These are phyloP conservation scores for Solanum paucissectum DNA, from an alignment of 257 asterid genomes.

Conservation along the genomic window DNA sequence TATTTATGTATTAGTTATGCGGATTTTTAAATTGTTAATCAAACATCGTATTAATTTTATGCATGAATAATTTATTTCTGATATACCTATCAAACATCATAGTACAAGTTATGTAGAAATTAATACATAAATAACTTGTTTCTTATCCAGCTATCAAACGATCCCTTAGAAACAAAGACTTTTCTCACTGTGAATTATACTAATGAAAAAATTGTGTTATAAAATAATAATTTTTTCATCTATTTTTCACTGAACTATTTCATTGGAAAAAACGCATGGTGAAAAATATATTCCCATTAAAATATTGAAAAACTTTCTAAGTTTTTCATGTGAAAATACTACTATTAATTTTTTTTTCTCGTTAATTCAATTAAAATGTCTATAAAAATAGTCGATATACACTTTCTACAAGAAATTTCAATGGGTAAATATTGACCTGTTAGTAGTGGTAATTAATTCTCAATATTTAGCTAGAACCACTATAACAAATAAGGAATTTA, in stretches of 20 bases:
- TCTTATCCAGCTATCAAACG: too few species aligned
- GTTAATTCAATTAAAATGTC: neutral
- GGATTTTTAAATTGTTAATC: rapidly evolving
- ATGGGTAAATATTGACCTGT: neutral
- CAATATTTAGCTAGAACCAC: neutral
- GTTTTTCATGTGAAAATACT: neutral
- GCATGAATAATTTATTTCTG: neutral
- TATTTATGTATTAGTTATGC: too few species aligned
- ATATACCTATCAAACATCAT: neutral
- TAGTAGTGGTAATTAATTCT: neutral
- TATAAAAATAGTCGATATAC: neutral
- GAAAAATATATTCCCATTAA: too few species aligned
- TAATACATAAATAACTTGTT: too few species aligned
- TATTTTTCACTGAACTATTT: too few species aligned
- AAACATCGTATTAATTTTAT: too few species aligned
- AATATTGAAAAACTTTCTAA: too few species aligned
- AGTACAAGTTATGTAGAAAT: neutral
- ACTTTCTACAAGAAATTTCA: neutral
- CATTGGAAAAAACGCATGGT: neutral
- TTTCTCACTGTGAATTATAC: neutral
- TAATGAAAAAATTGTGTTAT: too few species aligned
- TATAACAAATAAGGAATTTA: too few species aligned
- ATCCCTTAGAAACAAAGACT: too few species aligned
- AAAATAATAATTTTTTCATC: too few species aligned
- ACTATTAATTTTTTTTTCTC: too few species aligned